Evolutionary conservation across 768 basidiomycete genomes (phyloP).

Genomic region (Tricholomella constricta): DNA sequence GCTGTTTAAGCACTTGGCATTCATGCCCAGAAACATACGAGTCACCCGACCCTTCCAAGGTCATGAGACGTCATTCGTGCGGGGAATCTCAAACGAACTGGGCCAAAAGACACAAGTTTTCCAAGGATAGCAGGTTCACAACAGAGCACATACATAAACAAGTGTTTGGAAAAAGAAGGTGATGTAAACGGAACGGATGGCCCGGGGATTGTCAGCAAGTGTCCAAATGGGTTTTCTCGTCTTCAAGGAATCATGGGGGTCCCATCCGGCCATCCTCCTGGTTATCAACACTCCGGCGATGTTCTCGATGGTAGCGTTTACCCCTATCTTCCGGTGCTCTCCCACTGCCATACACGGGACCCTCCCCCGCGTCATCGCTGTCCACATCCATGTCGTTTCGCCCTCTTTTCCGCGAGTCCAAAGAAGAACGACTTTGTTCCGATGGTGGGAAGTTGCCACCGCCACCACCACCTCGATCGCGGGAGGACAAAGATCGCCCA

Average conservation of each 20-base stretch:
- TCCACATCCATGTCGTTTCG: constrained; percentile 69
- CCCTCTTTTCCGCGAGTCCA: constrained; percentile 57
- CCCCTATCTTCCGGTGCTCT: constrained; percentile 53
- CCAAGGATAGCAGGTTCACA: constrained; percentile 23
- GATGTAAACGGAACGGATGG: constrained; percentile 13
- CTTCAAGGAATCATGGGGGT: constrained; percentile 18
- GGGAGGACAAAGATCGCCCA: constrained; percentile 39
- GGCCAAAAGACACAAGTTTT: constrained; percentile 18
- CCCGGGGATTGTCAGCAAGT: constrained; percentile 10
- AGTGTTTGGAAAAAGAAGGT: constrained; percentile 13
- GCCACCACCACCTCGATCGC: constrained; percentile 39
- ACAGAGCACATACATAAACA: constrained; percentile 25
- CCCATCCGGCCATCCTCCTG: constrained; percentile 42
- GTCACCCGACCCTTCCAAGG: constrained; percentile 13
- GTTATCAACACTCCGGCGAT: constrained; percentile 38
- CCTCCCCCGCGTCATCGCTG: constrained; percentile 47
- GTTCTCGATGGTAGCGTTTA: constrained; percentile 62
- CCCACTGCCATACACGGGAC: constrained; percentile 36
- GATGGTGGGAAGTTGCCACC: constrained; percentile 34
- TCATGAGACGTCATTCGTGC: constrained; percentile 14
- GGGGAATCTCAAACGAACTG: constrained; percentile 10
- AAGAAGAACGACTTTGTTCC: constrained; percentile 41
- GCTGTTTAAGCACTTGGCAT: background rate
- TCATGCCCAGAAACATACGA: background rate
- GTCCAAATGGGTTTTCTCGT: constrained; percentile 19